Base-by-base conservation (phyloP, 169 alveolate species). In the Plasmodium gaboni region DNA sequence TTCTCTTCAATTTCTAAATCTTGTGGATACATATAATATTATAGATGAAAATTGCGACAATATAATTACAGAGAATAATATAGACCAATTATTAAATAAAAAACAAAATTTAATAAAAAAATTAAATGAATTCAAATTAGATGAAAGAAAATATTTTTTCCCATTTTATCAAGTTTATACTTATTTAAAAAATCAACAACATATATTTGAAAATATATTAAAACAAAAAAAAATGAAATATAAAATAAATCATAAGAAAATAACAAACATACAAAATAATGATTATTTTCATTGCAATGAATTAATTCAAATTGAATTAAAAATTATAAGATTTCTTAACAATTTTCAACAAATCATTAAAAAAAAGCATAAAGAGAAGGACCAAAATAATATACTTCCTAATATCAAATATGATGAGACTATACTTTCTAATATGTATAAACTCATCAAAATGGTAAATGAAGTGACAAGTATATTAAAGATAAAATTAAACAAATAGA, bases 301-400 rank as follows among this genome's bases (percentile, higher is more conserved):
- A 64, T 78, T 78, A 78, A 44, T 26, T 24, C 48, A 48, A 24
- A 69, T 64, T 26, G 73, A 78, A 78, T 48, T 46, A 64, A 26
- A 50, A 64, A 78, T 78, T 48, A 65, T 44, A 67, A 78, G 32
- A 24, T 78, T 78, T 48, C 26, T 78, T 78, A 65, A 67, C n/a
- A 13, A 65, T 51, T 78, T 78, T 64, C 71, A 78, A 38, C 17
- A 50, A 64, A 78, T 78, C 44, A 19, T 78, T 6, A 69, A 65
- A 78, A 63, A 65, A 65, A 78, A 65, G 64, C 8, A 76, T 5
- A 15, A 46, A 32, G 51, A 48, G 8, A 9, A 48, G 13, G 44
- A 71, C 2, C 2, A 12, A 22, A 71, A 50, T 24, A 2, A 22
- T 28, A 51, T 28, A n/a, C 57, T 26, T 71, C n/a, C 4, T n/a